Evolutionary conservation across 345 rosid genomes (phyloP).

Genomic region (Melastoma malabathricum): DNA sequence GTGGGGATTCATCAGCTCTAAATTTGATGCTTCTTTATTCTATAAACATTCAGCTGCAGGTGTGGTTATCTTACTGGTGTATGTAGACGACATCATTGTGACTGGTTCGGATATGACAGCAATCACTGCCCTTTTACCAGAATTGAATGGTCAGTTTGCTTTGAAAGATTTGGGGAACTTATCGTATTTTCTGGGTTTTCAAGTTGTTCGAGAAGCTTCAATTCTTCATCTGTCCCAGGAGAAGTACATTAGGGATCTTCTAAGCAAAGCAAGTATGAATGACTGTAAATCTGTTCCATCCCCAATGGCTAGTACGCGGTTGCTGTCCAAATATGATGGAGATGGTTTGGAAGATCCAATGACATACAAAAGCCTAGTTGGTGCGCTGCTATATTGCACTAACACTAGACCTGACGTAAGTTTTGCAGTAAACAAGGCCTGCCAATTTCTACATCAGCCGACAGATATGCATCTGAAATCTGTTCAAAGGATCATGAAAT

Average conservation of each 20-base stretch:
- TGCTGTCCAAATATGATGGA: no score
- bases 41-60: neutral
- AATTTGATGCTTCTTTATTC: neutral
- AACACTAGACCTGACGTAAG: no score
- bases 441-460: neutral
- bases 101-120: fast-evolving
- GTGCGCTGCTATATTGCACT: neutral
- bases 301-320: fast-evolving
- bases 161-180: neutral
- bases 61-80: neutral
- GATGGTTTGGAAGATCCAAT: neutral
- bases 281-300: neutral
- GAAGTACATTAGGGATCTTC: neutral
- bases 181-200: conserved; percentile 5
- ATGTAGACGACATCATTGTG: neutral
- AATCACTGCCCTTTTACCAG: fast-evolving
- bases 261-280: neutral
- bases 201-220: fast-evolving
- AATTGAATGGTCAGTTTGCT: neutral
- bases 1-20: neutral
- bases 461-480: neutral
- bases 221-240: conserved; percentile 1
- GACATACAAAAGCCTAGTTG: neutral
- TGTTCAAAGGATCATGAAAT: neutral
- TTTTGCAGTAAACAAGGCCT: no score